Base-by-base conservation (phyloP, 495 filamentous ascomycete species). In the Aspergillus nidulans region DNA sequence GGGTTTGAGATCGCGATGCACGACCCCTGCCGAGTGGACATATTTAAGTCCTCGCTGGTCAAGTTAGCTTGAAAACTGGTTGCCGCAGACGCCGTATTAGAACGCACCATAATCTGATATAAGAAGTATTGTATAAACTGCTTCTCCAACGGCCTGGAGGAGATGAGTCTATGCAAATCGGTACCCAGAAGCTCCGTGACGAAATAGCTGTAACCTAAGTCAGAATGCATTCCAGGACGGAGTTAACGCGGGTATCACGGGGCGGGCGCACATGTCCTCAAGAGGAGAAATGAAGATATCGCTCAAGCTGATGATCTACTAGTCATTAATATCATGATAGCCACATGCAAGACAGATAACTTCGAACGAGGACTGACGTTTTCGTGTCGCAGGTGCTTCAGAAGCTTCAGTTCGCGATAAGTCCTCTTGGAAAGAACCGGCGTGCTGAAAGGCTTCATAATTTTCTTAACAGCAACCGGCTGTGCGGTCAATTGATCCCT, bases 101-200 rank as follows among this genome's bases (percentile, higher is more conserved):
- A 44, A 61, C 62, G 26, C 47, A 96, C 92, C 76, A 97, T 82
- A 63, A 98, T 97, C 73, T 98, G 94, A 73, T 98, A 98, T 47
- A 98, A 81, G 71, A 98, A 98, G 75, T 97, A 98, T 77, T 98
- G 94, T 59, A 97, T 97, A 76, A 97, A 98, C 68, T 98, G 95
- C 73, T 96, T 97, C 77, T 98, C 94, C 39, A 98, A 83, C 1
- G 94, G 94, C 68, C 95, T 80, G 38, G 94, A 97, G 53, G 94
- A 97, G 63, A 98, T 82, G 43, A 98, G 83, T 60, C 94, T 86
- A 74, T 98, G 94, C 48, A 98, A 82, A 67, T 98, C 94, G 63
- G 94, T 98, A 39, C 95, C 94, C 51, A 98, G 82, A 47, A 98
- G 86, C 69, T 98, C 94, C 55, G 95, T 98, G 61, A 98, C 94